Evolutionary conservation across 2,329 filamentous ascomycete genomes (phyloP), one percentile per base, ranked within the genome.

Genomic region (Bipolaris cookei): DNA sequence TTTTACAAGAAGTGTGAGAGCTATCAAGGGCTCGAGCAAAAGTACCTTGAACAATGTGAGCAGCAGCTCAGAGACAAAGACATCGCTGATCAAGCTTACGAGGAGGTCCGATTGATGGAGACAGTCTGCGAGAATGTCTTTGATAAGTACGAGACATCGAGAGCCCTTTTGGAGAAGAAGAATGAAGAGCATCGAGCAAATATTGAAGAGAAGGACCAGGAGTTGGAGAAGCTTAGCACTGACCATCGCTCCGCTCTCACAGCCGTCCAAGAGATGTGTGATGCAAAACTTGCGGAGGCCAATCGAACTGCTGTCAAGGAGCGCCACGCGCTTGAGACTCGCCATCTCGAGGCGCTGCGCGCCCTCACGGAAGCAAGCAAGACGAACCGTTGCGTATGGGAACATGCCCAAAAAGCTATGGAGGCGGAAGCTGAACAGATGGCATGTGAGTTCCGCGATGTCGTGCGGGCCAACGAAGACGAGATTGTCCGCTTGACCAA

Each of bases 51-150:
- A 11, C 47, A 56, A n/a, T 41, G 14, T 6, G 11, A 13, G 20
- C 53, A 56, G 16, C 41, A 47, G 1, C 6, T 46, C 3, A 51
- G 51, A 2, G 47, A 56, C n/a, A 56, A 51, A 25, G 34, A 4
- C 11, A 13, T 56, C 13, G 18, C 46, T 11, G 41, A 56, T 4
- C 8, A 28, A 6, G 51, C 34, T 3, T 51, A 4, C 8, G 20
- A 45, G 20, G 32, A 56, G 8, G 41, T 38, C 5, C 14, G 16
- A 1, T 8, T 21, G 8, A n/a, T 38, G 14, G 6, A 45, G 1
- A 8, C 21, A 3, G 3, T n/a, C 4, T 51, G n/a, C 14, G 11
- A 34, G 14, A 10, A 45, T 4, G 6, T 50, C 14, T 1, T 32
- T 8, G 38, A 30, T 2, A 18, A 32, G 3, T 34, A 51, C 21